phyloP scores from a whole-genome alignment of 1,284 basidiomycete genomes.

The Wallemia mellicola region DNA sequence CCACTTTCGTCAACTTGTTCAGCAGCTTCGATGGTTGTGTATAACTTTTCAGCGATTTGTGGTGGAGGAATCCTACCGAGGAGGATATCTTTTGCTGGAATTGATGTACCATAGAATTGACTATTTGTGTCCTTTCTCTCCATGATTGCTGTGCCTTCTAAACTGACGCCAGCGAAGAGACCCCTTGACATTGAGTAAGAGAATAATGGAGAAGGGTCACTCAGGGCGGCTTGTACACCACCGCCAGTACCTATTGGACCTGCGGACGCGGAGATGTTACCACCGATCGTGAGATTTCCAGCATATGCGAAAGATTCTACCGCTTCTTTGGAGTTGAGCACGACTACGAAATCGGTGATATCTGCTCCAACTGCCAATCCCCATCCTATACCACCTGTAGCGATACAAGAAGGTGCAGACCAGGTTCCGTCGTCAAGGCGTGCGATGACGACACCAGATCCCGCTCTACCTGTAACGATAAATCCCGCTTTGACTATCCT shows the following conservation, averaged over 20 bases:
- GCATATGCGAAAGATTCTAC: conserved; percentile 80
- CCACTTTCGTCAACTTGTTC: neutral
- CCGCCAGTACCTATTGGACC: conserved; percentile 89
- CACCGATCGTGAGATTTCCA: conserved; percentile 86
- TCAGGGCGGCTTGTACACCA: conserved; percentile 53
- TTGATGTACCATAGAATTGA: neutral
- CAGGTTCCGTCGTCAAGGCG: conserved; percentile 84
- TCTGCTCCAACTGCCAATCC: conserved; percentile 69
- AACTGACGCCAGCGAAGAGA: conserved; percentile 78
- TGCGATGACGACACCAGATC: conserved; percentile 77
- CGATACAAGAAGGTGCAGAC: conserved; percentile 91
- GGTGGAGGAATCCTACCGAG: neutral
- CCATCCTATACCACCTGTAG: conserved; percentile 76
- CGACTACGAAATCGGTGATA: conserved; percentile 33
- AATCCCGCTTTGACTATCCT: conserved; percentile 42
- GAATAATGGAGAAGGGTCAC: conserved; percentile 88
- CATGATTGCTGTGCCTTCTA: conserved; percentile 82
- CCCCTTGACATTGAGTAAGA: conserved; percentile 86
- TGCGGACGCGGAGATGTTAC: conserved; percentile 50
- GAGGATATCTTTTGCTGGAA: neutral
- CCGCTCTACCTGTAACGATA: conserved; percentile 84
- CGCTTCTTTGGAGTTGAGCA: conserved; percentile 86
- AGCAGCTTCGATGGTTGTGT: neutral
- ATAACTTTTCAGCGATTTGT: neutral
- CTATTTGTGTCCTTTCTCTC: conserved; percentile 73